Base-by-base conservation (phyloP, 2,329 filamentous ascomycete species). In the Chaetomium olivaceum region DNA sequence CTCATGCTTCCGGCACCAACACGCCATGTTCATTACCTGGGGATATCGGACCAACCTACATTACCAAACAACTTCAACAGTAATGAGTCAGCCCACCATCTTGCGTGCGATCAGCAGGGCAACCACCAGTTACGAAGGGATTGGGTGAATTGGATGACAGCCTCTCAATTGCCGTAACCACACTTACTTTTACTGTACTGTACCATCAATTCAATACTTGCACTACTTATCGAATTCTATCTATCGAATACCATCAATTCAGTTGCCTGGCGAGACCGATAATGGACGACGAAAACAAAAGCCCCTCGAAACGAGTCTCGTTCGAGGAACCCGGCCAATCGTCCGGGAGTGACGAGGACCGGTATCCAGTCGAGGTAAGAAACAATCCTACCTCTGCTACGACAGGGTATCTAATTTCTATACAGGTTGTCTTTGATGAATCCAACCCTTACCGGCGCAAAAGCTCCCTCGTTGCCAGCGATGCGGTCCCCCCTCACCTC, bases 391-490 rank as follows among this genome's bases (percentile, higher is more conserved):
- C 36, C 21, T 39, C 59, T 21, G 1, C 23, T 19, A 9, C 33
- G 21, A 3, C 39, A 21, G 31, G 8, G 14, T 29, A 39, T n/a
- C 33, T 39, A 27, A 36, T 57, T 12, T 7, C 31, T 21, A 21
- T 0, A 11, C 55, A 87, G 85, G 87, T 90, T 58, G 82, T 86
- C 25, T 89, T 90, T 72, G 87, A 90, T 67, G 77, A 84, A 1
- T 77, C 81, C 48, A 88, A 85, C 69, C 81, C 82, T 0, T 87
- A 89, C 71, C 84, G 88, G 25, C 83, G 88, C 65, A 90, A 90
- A 77, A 89, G 86, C 72, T 90, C 87, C 14, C 80, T 90, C 58
- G 84, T 89, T 14, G 74, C 81, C 4, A 78, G 79, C 58, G 85
- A 89, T 33, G 72, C 78, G 2, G 71, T 77, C 19, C 68, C 73